Conservation (phyloP, 768 basidiomycete species). For the Scleroderma citrinum region DNA sequence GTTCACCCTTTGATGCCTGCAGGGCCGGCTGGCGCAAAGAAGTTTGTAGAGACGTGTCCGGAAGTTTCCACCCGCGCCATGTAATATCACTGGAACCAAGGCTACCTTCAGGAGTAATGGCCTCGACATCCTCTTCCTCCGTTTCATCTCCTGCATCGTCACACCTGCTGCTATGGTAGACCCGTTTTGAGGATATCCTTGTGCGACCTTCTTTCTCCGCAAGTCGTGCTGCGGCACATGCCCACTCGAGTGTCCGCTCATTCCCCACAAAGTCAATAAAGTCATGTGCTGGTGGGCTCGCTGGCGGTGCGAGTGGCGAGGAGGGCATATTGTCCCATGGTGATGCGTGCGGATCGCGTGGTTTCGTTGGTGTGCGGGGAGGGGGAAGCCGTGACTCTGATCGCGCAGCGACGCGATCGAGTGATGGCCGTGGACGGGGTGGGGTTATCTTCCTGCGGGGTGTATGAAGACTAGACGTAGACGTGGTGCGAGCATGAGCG, state of each 20-base stretch:
- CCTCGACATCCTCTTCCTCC: constrained; percentile 62
- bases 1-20: background rate
- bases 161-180: background rate
- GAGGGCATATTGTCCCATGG: constrained; percentile 32
- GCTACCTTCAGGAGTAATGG: constrained; percentile 57
- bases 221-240: constrained; percentile 40
- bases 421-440: constrained; percentile 26
- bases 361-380: constrained; percentile 25
- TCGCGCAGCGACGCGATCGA: constrained; percentile 26
- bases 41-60: background rate
- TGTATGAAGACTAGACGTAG: constrained; percentile 16
- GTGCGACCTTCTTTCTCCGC: constrained; percentile 37
- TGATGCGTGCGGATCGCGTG: constrained; percentile 23
- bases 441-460: constrained; percentile 26
- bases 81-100: constrained; percentile 36
- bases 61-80: constrained; percentile 24
- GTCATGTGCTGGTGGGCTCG: constrained; percentile 28
- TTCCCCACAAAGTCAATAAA: constrained; percentile 25
- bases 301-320: constrained; percentile 39
- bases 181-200: constrained; percentile 9
- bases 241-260: constrained; percentile 27
- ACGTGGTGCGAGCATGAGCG: constrained; percentile 34
- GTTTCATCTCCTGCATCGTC: constrained; percentile 40
- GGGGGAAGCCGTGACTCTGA: constrained; percentile 27
- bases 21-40: background rate